phyloP scores from a whole-genome alignment of 2,329 filamentous ascomycete species.

The Exophiala bonariae region DNA sequence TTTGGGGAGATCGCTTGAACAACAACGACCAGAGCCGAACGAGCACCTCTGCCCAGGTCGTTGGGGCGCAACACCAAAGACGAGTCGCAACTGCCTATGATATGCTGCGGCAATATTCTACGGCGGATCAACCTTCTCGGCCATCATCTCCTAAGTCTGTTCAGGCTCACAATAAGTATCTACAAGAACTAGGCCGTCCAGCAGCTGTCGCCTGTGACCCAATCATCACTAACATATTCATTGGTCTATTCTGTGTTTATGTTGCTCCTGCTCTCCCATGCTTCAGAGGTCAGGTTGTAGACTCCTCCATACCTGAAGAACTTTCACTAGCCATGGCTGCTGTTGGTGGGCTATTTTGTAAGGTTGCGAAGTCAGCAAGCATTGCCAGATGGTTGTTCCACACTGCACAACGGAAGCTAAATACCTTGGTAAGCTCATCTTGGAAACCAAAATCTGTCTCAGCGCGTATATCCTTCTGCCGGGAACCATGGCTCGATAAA shows the following conservation, averaged over 20 bases:
- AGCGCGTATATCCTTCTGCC: too few species aligned
- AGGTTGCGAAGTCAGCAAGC: background rate
- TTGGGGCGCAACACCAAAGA: background rate
- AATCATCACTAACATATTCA: conserved; percentile 2
- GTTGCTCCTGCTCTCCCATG: conserved; percentile 1
- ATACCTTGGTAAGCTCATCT: background rate
- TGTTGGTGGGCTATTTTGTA: conserved; percentile 5
- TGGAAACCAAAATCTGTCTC: too few species aligned
- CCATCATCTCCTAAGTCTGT: conserved; percentile 4
- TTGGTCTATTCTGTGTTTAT: conserved; percentile 4
- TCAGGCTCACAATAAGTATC: background rate
- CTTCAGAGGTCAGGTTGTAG: background rate
- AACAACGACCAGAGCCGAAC: background rate
- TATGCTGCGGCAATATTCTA: conserved; percentile 5
- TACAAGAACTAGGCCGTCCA: background rate
- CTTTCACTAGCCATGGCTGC: conserved; percentile 8
- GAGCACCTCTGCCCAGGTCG: background rate
- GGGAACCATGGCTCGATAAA: too few species aligned
- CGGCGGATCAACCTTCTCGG: background rate
- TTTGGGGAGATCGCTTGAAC: background rate
- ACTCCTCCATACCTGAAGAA: conserved; percentile 1
- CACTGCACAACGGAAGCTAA: conserved; percentile 2
- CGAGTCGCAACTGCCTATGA: conserved; percentile 1
- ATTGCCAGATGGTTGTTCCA: conserved; percentile 7
- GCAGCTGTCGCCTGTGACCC: background rate